Percentiles rank a stretch among this genome's conserved stretches.
phyloP scores from a whole-genome alignment of 2,329 filamentous ascomycete genomes.

The Torrubiellomyces zombiae region DNA sequence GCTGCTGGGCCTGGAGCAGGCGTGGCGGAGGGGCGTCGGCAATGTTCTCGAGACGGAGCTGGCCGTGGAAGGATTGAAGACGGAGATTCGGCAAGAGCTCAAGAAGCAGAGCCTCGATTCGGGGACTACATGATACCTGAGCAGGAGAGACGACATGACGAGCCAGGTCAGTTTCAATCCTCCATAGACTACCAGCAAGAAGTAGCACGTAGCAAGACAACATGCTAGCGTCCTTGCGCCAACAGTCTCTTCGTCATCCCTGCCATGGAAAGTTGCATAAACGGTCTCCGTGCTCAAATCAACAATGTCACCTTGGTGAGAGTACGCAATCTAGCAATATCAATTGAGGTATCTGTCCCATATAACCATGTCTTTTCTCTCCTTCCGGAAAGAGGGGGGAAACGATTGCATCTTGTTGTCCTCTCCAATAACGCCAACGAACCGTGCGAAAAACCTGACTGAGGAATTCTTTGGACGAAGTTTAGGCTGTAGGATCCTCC shows the following conservation, averaged over 20 bases:
- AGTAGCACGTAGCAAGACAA: no score
- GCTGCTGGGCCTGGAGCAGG: conserved; percentile 54
- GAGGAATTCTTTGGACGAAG: no score
- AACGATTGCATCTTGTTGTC: conserved; percentile 5
- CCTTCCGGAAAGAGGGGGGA: conserved; percentile 14
- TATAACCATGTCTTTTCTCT: conserved; percentile 15
- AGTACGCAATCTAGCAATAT: conserved; percentile 6
- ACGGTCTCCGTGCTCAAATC: no score
- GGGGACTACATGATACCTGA: conserved; percentile 1
- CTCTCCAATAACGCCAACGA: conserved; percentile 12
- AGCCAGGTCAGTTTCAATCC: no score
- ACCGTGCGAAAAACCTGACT: no score
- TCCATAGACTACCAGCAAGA: no score
- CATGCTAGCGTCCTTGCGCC: not conserved
- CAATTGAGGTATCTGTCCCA: conserved; percentile 19
- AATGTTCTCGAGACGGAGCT: conserved; percentile 74
- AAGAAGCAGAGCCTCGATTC: conserved; percentile 17
- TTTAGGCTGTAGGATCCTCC: no score
- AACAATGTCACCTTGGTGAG: no score
- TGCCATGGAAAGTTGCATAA: no score
- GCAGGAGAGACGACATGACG: not conserved
- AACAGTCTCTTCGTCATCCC: not conserved
- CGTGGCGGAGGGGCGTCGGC: conserved; percentile 65
- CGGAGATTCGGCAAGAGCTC: conserved; percentile 49
- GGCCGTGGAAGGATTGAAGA: conserved; percentile 56